Percentiles rank a stretch among this genome's conserved stretches.
Evolutionary conservation across 1,284 basidiomycete species (phyloP).

Genomic region (Marasmius sp.): DNA sequence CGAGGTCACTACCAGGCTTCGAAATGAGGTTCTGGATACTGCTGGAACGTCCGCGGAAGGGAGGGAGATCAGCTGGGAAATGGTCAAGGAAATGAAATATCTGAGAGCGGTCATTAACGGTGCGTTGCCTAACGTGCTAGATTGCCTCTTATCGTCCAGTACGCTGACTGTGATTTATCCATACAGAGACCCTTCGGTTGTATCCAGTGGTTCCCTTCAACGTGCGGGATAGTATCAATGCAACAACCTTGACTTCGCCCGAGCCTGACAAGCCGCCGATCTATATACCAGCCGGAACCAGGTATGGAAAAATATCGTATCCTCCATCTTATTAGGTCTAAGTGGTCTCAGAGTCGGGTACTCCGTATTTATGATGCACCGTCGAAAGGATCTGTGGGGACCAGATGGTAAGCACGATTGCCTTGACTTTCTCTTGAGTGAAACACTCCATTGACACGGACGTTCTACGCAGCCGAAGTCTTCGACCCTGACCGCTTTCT

Average conservation of each 20-base stretch:
- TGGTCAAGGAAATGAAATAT: slow-evolving; percentile 56
- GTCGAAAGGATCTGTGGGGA: slow-evolving; percentile 35
- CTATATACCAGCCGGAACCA: slow-evolving; percentile 53
- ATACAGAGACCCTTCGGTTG: slow-evolving; percentile 54
- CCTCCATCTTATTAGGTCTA: neutral
- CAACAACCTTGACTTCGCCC: slow-evolving; percentile 43
- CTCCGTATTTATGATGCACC: slow-evolving; percentile 32
- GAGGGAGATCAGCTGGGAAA: slow-evolving; percentile 48
- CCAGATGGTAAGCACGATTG: slow-evolving; percentile 23
- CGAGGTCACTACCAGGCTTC: slow-evolving; percentile 41
- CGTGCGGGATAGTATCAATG: slow-evolving; percentile 40
- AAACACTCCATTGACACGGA: neutral
- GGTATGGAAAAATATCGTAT: slow-evolving; percentile 29
- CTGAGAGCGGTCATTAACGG: slow-evolving; percentile 63
- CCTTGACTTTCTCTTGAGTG: neutral
- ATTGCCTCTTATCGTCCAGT: neutral
- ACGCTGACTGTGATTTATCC: neutral
- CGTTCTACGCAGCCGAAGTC: slow-evolving; percentile 31
- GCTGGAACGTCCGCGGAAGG: slow-evolving; percentile 36
- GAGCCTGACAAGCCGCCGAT: slow-evolving; percentile 45
- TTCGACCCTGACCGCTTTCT: slow-evolving; percentile 38
- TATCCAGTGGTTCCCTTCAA: slow-evolving; percentile 63
- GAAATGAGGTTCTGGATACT: slow-evolving; percentile 50
- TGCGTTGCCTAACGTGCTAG: slow-evolving; percentile 19
- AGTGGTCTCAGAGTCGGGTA: slow-evolving; percentile 18